Conservation (phyloP, 2,329 filamentous ascomycete genomes). For the Cercospora brassicicola region DNA sequence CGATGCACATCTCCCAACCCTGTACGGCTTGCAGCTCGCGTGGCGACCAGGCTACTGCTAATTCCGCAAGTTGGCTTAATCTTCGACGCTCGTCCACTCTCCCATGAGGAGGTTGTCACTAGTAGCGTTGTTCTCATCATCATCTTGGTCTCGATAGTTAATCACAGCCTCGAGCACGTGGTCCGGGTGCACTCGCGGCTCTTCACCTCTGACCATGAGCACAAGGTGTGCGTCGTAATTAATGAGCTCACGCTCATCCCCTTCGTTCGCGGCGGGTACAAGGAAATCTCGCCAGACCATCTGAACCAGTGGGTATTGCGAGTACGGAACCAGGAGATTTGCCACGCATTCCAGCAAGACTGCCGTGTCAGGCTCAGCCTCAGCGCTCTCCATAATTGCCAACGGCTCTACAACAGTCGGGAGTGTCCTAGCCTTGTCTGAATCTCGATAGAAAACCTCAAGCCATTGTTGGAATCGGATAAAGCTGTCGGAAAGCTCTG, state of each 20-base stretch:
- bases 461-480: too few species aligned
- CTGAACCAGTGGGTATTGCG: background rate
- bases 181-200: background rate
- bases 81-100: too few species aligned
- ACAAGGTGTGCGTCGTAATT: background rate
- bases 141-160: background rate
- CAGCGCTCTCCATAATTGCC: background rate
- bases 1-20: background rate
- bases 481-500: too few species aligned
- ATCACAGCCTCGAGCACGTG: background rate
- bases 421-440: too few species aligned
- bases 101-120: background rate
- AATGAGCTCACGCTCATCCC: background rate
- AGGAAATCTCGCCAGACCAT: background rate
- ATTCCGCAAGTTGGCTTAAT: too few species aligned
- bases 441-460: too few species aligned
- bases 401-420: too few species aligned
- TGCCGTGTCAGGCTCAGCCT: background rate
- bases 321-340: background rate
- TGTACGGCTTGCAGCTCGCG: background rate
- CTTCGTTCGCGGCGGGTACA: background rate
- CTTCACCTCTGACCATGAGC: background rate
- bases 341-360: background rate
- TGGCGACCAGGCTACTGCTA: background rate
- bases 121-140: background rate